Evolutionary conservation across 2,329 filamentous ascomycete species (phyloP).

Genomic region (Xylariaceae sp.): DNA sequence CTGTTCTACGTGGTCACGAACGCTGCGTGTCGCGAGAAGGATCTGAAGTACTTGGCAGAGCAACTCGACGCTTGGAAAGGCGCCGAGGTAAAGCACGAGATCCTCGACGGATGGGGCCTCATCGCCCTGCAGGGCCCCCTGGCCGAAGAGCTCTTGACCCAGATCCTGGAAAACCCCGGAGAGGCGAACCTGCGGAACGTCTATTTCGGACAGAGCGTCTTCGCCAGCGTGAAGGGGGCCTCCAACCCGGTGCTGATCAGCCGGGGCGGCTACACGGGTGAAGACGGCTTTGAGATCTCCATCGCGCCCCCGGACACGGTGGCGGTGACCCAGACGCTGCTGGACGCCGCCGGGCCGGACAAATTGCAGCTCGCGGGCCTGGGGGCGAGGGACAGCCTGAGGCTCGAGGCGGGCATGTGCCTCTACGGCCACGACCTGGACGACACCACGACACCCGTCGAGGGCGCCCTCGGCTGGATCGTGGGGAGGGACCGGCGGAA

Average conservation of each 20-base stretch:
- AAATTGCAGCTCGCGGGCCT: slow-evolving; percentile 76
- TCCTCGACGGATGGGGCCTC: slow-evolving; percentile 68
- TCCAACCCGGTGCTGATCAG: slow-evolving; percentile 62
- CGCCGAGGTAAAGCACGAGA: slow-evolving; percentile 60
- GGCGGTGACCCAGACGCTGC: slow-evolving; percentile 62
- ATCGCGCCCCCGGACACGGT: slow-evolving; percentile 64
- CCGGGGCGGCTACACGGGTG: slow-evolving; percentile 91
- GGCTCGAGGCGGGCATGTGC: slow-evolving; percentile 96
- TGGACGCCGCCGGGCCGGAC: slow-evolving; percentile 56
- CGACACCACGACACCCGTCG: slow-evolving; percentile 60
- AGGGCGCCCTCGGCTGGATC: slow-evolving; percentile 65
- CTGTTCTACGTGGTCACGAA: slow-evolving; percentile 94
- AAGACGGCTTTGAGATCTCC: slow-evolving; percentile 96
- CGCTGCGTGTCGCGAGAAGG: slow-evolving; percentile 85
- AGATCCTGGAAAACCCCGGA: slow-evolving; percentile 51
- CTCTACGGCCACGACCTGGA: slow-evolving; percentile 98
- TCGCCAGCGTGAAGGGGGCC: slow-evolving; percentile 56
- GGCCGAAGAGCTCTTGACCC: slow-evolving; percentile 62
- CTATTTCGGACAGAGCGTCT: slow-evolving; percentile 74
- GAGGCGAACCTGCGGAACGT: slow-evolving; percentile 57
- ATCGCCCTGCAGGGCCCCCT: slow-evolving; percentile 86
- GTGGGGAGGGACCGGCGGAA: slow-evolving; percentile 69
- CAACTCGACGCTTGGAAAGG: slow-evolving; percentile 61
- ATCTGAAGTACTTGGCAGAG: slow-evolving; percentile 67
- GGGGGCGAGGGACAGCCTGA: slow-evolving; percentile 83